phyloP scores from a whole-genome alignment of 1,139 yeast species.

The Scheffersomyces parashehatae region DNA sequence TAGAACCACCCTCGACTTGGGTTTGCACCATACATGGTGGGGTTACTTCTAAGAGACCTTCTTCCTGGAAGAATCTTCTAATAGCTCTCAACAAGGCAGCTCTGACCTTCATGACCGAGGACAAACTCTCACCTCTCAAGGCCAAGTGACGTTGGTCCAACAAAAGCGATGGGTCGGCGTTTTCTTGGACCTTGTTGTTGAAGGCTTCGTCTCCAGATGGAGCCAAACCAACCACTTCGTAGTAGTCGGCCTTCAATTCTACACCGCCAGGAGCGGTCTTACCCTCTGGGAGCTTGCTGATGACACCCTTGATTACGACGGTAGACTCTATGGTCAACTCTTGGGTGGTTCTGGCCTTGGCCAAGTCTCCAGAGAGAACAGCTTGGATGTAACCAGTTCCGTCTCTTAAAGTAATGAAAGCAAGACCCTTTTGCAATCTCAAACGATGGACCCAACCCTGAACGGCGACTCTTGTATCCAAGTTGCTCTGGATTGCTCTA shows the following conservation, averaged over 20 bases:
- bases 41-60: conserved; percentile 83
- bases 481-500: conserved; percentile 47
- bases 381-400: conserved; percentile 91
- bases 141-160: conserved; percentile 95
- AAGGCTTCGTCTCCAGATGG: conserved; percentile 96
- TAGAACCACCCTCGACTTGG: conserved; percentile 99
- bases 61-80: conserved; percentile 76
- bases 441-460: conserved; percentile 97
- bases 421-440: conserved; percentile 88
- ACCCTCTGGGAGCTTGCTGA: conserved; percentile 89
- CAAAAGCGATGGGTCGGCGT: conserved; percentile 88
- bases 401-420: conserved; percentile 89
- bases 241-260: conserved; percentile 88
- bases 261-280: conserved; percentile 98
- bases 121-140: conserved; percentile 90
- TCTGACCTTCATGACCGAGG: conserved; percentile 96
- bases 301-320: conserved; percentile 73
- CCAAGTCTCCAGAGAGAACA: conserved; percentile 86
- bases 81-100: conserved; percentile 72
- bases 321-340: conserved; percentile 89
- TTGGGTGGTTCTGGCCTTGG: conserved; percentile 82
- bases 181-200: conserved; percentile 90
- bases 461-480: conserved; percentile 68
- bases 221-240: conserved; percentile 85
- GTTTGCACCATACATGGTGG: conserved; percentile 99